Evolutionary conservation across 2,329 filamentous ascomycete genomes (phyloP), one percentile per base, ranked within the genome.

Genomic region (Xylaria polymorpha): DNA sequence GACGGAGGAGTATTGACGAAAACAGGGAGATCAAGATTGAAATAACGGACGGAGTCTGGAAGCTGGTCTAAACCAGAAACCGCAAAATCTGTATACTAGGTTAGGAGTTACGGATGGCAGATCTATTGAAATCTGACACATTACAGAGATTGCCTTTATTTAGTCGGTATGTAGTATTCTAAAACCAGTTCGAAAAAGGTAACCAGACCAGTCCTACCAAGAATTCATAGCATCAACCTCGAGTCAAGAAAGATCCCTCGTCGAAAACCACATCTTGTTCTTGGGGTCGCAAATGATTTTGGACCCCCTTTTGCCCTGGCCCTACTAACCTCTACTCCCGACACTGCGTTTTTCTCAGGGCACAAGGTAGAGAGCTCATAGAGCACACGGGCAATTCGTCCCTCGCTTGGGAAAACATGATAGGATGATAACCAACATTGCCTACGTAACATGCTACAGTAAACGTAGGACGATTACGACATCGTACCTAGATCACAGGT

Each of bases 1-100:
- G 95, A 0, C 85, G 94, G 72, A 86, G 90, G 77, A 95, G 92
- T 79, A 86, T 98, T 75, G 94, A 98, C 79, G 93, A 97, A 85
- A 87, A 87, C 66, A 85, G 94, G 65, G 87, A 93, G 68, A 87
- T 98, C 35, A 89, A 89, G 79, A 97, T 98, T 75, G 84, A 88
- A 74, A 83, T 90, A 71, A 84, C 88, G 75, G 85, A 88, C 66
- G 91, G 87, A 0, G 80, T 83, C 35, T 97, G 93, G 93, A 89
- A 85, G 75, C 80, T 97, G 78, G 80, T 85, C 50, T 88, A 71
- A 20, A n/a, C 15, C 18, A 39, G 48, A 37, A 4, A 41, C n/a
- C 1, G 1, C 22, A 62, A 32, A 53, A 29, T 4, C 5, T 61
- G 50, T 68, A 63, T 63, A 63, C n/a, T 66, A 58, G 32, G 7